Percentiles rank a stretch among this genome's conserved stretches.
These are phyloP conservation scores for Magnaporthales sp. DNA, from an alignment of 2,329 filamentous ascomycete genomes.

Conservation along the genomic window DNA sequence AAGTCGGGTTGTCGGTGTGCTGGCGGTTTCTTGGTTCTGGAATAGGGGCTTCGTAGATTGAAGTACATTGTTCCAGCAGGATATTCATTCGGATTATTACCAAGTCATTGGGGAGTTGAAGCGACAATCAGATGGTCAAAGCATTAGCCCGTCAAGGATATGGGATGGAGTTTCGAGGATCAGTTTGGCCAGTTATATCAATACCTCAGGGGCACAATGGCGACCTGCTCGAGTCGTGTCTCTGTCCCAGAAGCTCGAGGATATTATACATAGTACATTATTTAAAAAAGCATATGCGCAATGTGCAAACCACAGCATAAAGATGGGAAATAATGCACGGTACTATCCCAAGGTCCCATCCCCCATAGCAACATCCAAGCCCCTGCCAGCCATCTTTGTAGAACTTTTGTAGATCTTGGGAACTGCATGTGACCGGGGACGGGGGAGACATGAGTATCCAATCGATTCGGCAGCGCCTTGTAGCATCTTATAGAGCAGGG, in stretches of 20 bases:
- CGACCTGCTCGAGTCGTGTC: background rate
- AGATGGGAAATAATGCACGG: too few species aligned
- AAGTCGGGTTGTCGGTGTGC: background rate
- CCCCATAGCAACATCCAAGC: too few species aligned
- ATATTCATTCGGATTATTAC: background rate
- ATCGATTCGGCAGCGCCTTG: too few species aligned
- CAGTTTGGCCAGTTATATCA: background rate
- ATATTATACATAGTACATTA: background rate
- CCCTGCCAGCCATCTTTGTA: too few species aligned
- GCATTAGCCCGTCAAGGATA: background rate
- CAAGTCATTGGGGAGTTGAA: background rate
- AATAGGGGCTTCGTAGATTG: background rate
- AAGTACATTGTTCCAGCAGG: background rate
- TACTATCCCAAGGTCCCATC: too few species aligned
- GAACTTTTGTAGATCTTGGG: too few species aligned
- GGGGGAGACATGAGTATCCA: too few species aligned
- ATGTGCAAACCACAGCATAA: too few species aligned
- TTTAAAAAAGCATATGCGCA: background rate
- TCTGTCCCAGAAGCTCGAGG: background rate
- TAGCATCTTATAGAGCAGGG: too few species aligned
- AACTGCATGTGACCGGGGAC: too few species aligned
- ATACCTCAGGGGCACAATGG: background rate
- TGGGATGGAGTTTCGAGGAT: background rate
- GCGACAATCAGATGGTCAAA: background rate
- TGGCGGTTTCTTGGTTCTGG: background rate